Evolutionary conservation across 805 yeast genomes (phyloP), one percentile per base, ranked within the genome.

Genomic region (Komagataella populi): DNA sequence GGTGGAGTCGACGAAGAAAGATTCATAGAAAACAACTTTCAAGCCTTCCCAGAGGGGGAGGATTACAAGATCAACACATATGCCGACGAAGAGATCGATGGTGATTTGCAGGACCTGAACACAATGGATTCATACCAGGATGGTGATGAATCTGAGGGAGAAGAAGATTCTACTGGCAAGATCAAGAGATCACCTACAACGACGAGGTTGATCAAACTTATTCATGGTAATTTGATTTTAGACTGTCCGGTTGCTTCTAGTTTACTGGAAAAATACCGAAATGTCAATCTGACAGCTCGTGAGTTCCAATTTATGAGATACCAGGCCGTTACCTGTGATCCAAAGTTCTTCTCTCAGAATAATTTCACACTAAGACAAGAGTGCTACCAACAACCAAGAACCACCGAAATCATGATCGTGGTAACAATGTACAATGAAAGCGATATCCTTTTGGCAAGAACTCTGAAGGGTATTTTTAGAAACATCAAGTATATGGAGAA

Each of bases 251-350:
- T 88, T 1, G 81, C 95, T n/a, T 76, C 78, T 30, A 74, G 78
- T 49, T 71, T 88, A 49, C 67, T 84, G 46, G 66, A 54, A 48
- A 78, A 78, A 58, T 83, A 76, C 59, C 46, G 23, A 17, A 64
- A 70, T 48, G 63, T 55, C 67, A 77, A 51, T 62, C 70, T 59
- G 68, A 73, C 61, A 61, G 77, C 54, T 57, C 68, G 72, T 63
- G 90, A 91, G 70, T 84, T 84, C 73, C 74, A 80, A 39, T 87
- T 83, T 59, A 83, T 91, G 91, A 77, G 98, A 64, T 91, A 90
- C 66, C 87, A 93, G 52, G 97, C 96, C 0, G 89, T 87, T 18
- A 91, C 98, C 1, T 84, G 96, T 64, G 95, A 91, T 55, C 98
- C 98, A 0, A 72, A 78, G 8, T 79, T 83, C 51, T 87, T 86